Conservation (phyloP, 2,329 filamentous ascomycete species). For the Paecilomyces fulvus region DNA sequence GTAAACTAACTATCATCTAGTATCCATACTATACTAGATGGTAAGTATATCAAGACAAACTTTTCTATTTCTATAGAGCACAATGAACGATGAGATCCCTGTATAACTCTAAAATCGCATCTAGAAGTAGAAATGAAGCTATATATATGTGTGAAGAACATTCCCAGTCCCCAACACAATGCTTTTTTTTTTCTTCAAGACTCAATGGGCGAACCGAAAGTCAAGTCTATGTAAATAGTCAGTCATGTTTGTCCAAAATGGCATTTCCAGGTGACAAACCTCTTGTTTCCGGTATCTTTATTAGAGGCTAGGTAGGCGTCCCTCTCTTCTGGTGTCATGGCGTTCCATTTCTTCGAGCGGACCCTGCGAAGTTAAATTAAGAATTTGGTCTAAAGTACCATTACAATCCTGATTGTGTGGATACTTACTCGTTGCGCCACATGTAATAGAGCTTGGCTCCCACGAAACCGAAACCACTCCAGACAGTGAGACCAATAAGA, state of each 20-base stretch:
- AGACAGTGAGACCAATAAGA: slow-evolving; percentile 44
- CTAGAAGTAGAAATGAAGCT: background rate
- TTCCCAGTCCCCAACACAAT: background rate
- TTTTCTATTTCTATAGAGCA: background rate
- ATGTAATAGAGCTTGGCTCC: slow-evolving; percentile 33
- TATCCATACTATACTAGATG: too few species aligned
- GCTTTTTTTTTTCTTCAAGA: background rate
- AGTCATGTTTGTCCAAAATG: background rate
- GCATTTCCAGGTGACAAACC: slow-evolving; percentile 17
- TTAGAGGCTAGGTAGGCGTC: slow-evolving; percentile 30
- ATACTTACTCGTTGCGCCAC: slow-evolving; percentile 30
- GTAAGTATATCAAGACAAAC: background rate
- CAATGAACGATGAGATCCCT: background rate
- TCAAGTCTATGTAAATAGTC: slow-evolving; percentile 20
- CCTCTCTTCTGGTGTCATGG: slow-evolving; percentile 31
- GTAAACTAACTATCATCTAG: too few species aligned
- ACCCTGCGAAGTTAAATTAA: slow-evolving; percentile 13
- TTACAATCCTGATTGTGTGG: background rate
- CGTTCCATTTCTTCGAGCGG: slow-evolving; percentile 30
- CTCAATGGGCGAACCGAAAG: slow-evolving; percentile 28
- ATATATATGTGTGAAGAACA: background rate
- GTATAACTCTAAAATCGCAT: background rate
- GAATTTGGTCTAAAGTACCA: background rate
- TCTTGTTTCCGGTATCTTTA: slow-evolving; percentile 35
- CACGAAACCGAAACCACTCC: slow-evolving; percentile 44